A percentile compares a stretch with the other conserved stretches of the same genome.
These are phyloP conservation scores for Talaromyces sp. DNA, from an alignment of 2,329 filamentous ascomycete genomes.

Conservation along the genomic window DNA sequence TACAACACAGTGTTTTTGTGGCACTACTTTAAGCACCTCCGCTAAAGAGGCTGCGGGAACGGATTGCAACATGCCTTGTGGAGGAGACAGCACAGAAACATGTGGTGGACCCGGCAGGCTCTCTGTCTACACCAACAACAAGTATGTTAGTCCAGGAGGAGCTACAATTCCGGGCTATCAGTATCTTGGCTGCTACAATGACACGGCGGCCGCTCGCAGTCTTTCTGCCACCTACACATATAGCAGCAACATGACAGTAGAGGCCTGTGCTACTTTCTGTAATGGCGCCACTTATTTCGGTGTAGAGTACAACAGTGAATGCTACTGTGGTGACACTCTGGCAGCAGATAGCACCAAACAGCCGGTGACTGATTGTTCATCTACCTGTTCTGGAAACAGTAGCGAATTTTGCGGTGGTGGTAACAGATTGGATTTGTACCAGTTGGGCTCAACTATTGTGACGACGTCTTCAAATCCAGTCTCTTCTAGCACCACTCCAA, in stretches of 20 bases:
- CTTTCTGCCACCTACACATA: conserved; percentile 7
- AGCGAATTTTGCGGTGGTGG: conserved; percentile 12
- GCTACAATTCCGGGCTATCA: conserved; percentile 4
- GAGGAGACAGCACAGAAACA: conserved; percentile 29
- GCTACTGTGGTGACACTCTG: conserved; percentile 9
- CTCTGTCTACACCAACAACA: conserved; percentile 48
- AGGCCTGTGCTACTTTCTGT: conserved; percentile 10
- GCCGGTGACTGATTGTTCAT: conserved; percentile 5
- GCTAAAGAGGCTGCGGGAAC: conserved; percentile 23
- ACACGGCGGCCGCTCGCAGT: conserved; percentile 11
- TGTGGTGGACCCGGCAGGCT: conserved; percentile 35
- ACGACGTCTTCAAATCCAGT: background rate
- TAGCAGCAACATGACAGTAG: conserved; percentile 8
- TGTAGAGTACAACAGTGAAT: conserved; percentile 10
- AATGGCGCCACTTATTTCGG: conserved; percentile 11
- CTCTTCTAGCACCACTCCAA: background rate
- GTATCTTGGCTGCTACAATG: conserved; percentile 11
- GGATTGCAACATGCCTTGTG: conserved; percentile 51
- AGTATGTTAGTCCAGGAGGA: conserved; percentile 20
- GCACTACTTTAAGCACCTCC: conserved; percentile 18
- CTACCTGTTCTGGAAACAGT: conserved; percentile 8
- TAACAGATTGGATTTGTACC: conserved; percentile 8
- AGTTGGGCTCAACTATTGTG: background rate
- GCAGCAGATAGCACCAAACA: conserved; percentile 4
- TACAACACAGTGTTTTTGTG: conserved; percentile 25